A percentile compares a stretch with the other conserved stretches of the same genome.
Evolutionary conservation across 805 yeast species (phyloP).

Genomic region (Metschnikowia vanudenii): DNA sequence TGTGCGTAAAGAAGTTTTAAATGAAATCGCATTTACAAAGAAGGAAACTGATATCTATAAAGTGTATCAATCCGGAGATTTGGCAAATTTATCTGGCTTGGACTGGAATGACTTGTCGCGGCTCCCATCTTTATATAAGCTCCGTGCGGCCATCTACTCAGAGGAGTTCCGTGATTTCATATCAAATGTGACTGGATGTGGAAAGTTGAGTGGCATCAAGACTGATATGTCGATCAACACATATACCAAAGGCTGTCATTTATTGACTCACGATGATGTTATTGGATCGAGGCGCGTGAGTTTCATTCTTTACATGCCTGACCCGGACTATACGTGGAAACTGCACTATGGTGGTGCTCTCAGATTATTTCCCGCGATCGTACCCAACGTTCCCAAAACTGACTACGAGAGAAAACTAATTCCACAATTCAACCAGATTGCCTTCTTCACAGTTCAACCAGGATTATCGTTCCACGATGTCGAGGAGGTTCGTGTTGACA

Average conservation of each 20-base stretch:
- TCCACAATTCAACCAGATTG: slow-evolving; percentile 95
- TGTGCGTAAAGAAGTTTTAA: slow-evolving; percentile 81
- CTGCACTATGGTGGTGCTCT: slow-evolving; percentile 92
- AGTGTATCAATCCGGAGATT: slow-evolving; percentile 85
- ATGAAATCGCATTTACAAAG: slow-evolving; percentile 83
- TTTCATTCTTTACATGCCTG: slow-evolving; percentile 88
- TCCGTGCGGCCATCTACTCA: slow-evolving; percentile 86
- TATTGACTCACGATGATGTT: slow-evolving; percentile 95
- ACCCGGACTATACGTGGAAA: slow-evolving; percentile 87
- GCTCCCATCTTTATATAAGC: slow-evolving; percentile 70
- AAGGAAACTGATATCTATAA: slow-evolving; percentile 97
- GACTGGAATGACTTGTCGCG: slow-evolving; percentile 70
- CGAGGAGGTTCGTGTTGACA: slow-evolving; percentile 91
- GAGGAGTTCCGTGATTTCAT: slow-evolving; percentile 78
- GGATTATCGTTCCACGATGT: slow-evolving; percentile 97
- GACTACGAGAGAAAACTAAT: slow-evolving; percentile 69
- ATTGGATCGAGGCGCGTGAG: slow-evolving; percentile 93
- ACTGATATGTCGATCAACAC: slow-evolving; percentile 92
- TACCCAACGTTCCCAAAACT: slow-evolving; percentile 84
- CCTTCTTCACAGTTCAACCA: slow-evolving; percentile 94
- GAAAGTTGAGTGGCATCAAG: slow-evolving; percentile 83
- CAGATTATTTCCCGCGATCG: slow-evolving; percentile 79
- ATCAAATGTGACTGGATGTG: slow-evolving; percentile 77
- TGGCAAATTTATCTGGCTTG: slow-evolving; percentile 87
- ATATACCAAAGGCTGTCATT: slow-evolving; percentile 89